phyloP scores from a whole-genome alignment of 106 monocot species.

The Phalaenopsis aphrodite region DNA sequence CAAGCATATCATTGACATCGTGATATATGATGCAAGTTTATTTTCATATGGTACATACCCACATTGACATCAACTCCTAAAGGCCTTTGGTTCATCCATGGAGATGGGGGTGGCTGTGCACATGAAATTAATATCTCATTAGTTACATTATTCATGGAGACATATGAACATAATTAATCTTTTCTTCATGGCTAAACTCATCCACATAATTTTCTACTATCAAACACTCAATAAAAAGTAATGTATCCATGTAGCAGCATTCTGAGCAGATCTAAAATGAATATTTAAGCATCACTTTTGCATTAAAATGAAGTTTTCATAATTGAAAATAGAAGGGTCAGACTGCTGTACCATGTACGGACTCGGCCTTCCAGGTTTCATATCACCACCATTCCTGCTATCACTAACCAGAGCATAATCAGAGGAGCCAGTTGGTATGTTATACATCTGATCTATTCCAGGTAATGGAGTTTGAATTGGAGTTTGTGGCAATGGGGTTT shows the following conservation, averaged over 20 bases:
- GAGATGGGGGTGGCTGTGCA: constrained; percentile 81
- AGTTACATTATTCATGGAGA: not conserved
- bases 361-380: constrained; percentile 62
- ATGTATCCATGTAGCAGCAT: not conserved
- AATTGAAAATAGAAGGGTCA: not conserved
- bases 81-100: constrained; percentile 85
- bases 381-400: constrained; percentile 42
- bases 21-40: not conserved
- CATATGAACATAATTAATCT: not conserved
- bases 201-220: not conserved
- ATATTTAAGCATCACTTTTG: not conserved
- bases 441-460: constrained; percentile 65
- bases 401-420: constrained; percentile 72
- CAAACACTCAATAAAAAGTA: not conserved
- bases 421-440: constrained; percentile 70
- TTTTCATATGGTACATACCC: constrained; percentile 46
- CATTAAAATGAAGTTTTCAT: not conserved
- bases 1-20: constrained; percentile 2
- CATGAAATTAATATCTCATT: not conserved
- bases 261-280: not conserved
- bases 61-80: constrained; percentile 99
- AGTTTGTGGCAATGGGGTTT: constrained; percentile 75
- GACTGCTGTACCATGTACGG: constrained; percentile 67
- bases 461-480: constrained; percentile 83
- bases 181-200: not conserved